phyloP scores from a whole-genome alignment of 345 rosid species.

The Populus euphratica region DNA sequence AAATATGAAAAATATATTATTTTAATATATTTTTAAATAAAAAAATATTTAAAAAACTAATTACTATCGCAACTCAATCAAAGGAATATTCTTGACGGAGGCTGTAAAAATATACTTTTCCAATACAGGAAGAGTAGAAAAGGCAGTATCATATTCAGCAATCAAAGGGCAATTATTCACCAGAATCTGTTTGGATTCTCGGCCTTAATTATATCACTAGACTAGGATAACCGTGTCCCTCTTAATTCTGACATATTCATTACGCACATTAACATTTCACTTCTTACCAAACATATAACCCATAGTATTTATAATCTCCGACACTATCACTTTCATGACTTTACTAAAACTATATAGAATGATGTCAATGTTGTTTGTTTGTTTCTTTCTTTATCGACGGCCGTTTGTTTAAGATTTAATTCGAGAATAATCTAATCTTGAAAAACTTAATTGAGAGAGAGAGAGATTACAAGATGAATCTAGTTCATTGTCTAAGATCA shows the following conservation, averaged over 20 bases:
- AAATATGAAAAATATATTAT: no score
- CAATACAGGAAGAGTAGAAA: neutral
- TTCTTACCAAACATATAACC: neutral
- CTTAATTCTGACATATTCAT: neutral
- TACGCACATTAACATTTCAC: neutral
- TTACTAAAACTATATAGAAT: neutral
- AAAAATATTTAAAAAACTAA: no score
- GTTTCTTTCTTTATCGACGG: no score
- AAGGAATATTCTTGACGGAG: neutral
- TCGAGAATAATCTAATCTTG: no score
- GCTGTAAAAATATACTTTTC: neutral
- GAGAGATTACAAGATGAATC: no score
- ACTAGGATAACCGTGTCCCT: neutral
- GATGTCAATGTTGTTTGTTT: neutral
- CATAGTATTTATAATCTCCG: neutral
- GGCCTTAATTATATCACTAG: neutral
- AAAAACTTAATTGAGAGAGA: no score
- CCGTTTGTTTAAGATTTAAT: no score
- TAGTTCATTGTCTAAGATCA: no score
- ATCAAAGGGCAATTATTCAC: slow-evolving; percentile 21
- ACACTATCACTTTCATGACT: neutral
- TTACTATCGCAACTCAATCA: neutral
- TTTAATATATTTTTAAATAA: no score
- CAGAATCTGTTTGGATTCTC: slow-evolving; percentile 13
- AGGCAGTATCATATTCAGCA: slow-evolving; percentile 5